Evolutionary conservation across 441 rosid species (phyloP), one percentile per base, ranked within the genome.

Genomic region (Dalechampia spathulata): DNA sequence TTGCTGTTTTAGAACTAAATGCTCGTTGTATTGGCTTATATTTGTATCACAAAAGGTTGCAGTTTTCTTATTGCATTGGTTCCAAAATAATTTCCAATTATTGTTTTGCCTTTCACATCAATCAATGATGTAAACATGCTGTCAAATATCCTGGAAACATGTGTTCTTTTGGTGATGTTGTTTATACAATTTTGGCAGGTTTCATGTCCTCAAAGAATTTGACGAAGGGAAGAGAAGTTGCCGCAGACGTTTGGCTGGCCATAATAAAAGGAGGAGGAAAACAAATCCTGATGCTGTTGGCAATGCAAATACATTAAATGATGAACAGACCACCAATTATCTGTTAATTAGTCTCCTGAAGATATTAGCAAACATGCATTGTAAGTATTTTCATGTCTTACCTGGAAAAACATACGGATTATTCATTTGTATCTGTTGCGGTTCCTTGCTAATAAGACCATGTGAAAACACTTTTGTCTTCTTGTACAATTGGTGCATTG

Each of bases 211-310:
- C 75, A 77, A 85, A 78, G 99, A 93, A 71, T 93, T 93, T 72
- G 97, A 93, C 74, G 99, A 93, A 72, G 97, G 97, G 20, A 93
- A 90, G 85, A 81, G 98, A 81, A 91, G 98, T 55, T 91, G 98
- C 52, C 87, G 99, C 43, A 83, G 99, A 65, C 95, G 99, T 61
- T 75, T 93, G 78, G 99, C 99, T 72, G 97, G 99, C 20, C 99
- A 93, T 63, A 87, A 90, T 67, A 87, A 83, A 68, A 76, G 99
- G 61, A 82, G 99, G 70, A 90, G 93, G 71, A 90, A 93, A 64
- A 83, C 96, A 20, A 90, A 87, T 74, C 97, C 93, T 2, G 93
- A 80, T 37, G 62, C 69, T 51, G 72, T 61, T 47, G 55, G 70
- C 42, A 79, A 65, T 41, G 80, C 75, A 69, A 85, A 51, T 69